Conservation (phyloP, 2,329 filamentous ascomycete genomes). For the Penicillium brasilianum region DNA sequence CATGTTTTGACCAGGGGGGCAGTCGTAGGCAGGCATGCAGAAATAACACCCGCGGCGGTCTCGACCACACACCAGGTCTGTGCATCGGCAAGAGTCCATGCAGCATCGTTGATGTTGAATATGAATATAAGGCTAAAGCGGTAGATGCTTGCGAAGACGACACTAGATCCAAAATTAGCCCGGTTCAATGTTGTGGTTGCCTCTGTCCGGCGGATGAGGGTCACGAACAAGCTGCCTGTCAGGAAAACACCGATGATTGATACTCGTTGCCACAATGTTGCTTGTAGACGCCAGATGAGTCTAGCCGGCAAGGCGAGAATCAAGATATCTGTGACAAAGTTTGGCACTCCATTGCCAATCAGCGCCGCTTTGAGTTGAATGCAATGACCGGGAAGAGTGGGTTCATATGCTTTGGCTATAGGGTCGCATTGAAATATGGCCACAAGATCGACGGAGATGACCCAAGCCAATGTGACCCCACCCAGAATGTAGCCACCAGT, state of each 20-base stretch:
- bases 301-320: not conserved
- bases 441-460: not conserved
- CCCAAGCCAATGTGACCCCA: not conserved
- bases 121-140: not conserved
- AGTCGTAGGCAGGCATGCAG: conserved; percentile 15
- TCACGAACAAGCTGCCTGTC: not conserved
- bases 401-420: not conserved
- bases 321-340: not conserved
- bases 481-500: not conserved
- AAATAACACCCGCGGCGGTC: conserved; percentile 12
- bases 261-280: not conserved
- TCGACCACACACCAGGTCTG: conserved; percentile 17
- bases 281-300: not conserved
- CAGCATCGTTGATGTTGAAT: not conserved
- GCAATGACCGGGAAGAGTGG: not conserved
- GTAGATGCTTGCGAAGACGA: not conserved
- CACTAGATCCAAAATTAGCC: not conserved
- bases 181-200: not conserved
- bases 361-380: not conserved
- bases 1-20: conserved; percentile 10
- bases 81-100: conserved; percentile 12
- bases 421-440: not conserved
- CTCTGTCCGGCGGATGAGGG: not conserved
- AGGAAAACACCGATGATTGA: not conserved
- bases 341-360: not conserved